Evolutionary conservation across 2,329 filamentous ascomycete species (phyloP).

Genomic region (Pseudogymnoascus sp.): DNA sequence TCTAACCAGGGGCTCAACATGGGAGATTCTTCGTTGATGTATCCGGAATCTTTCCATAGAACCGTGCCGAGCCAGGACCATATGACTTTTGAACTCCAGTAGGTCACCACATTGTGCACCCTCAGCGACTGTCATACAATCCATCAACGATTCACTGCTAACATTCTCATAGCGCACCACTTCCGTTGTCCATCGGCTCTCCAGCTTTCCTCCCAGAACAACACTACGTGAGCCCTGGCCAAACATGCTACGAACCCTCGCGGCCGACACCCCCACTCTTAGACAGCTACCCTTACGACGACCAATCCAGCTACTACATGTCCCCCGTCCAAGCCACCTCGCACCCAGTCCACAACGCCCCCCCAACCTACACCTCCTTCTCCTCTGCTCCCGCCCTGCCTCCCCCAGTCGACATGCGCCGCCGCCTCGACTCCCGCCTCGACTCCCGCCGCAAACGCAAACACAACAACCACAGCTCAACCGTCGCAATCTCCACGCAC

Average conservation of each 20-base stretch:
- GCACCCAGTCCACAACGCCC: conserved; percentile 15
- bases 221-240: not conserved
- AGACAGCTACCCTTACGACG: not conserved
- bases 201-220: conserved; percentile 5
- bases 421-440: not conserved
- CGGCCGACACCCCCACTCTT: not conserved
- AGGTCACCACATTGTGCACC: not conserved
- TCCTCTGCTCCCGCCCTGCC: conserved; percentile 12
- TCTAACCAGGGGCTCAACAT: not conserved
- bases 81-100: not conserved
- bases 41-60: not conserved
- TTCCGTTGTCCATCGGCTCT: not conserved
- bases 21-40: not conserved
- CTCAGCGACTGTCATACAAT: no score
- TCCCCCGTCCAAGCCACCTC: conserved; percentile 17
- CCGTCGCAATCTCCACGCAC: conserved; percentile 12
- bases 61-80: not conserved
- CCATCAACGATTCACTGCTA: not conserved
- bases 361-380: not conserved
- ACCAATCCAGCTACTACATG: conserved; percentile 6
- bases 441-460: not conserved
- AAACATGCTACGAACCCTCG: not conserved
- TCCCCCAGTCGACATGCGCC: not conserved
- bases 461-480: conserved; percentile 2
- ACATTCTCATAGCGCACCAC: not conserved